These are phyloP conservation scores for Coniochaeta hoffmannii DNA, from an alignment of 2,329 filamentous ascomycete genomes.

Conservation along the genomic window DNA sequence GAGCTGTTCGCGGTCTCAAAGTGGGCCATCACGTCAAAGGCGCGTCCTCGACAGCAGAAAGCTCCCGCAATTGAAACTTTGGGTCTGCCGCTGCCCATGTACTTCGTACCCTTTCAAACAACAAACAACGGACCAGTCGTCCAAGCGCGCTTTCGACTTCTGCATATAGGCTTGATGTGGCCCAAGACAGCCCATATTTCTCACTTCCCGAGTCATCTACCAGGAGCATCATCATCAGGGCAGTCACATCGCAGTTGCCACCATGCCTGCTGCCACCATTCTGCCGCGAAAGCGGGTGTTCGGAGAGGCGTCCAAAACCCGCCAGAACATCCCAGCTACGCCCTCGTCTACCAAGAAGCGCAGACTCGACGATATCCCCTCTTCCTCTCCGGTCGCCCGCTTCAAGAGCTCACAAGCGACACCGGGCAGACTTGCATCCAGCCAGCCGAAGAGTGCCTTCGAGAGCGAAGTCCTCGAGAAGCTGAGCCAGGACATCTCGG, in stretches of 20 bases:
- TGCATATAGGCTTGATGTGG: neutral
- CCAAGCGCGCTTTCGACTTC: neutral
- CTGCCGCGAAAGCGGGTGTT: slow-evolving; percentile 68
- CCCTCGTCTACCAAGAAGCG: slow-evolving; percentile 69
- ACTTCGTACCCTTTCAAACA: neutral
- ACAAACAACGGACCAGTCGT: neutral
- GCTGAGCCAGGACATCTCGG: slow-evolving; percentile 86
- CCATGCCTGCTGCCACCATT: slow-evolving; percentile 36
- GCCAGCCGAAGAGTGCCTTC: slow-evolving; percentile 82
- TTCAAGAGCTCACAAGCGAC: slow-evolving; percentile 51
- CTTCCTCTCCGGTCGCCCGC: slow-evolving; percentile 47
- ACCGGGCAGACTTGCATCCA: slow-evolving; percentile 49
- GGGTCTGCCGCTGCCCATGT: neutral
- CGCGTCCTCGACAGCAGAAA: neutral
- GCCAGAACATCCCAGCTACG: slow-evolving; percentile 50
- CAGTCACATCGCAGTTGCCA: slow-evolving; percentile 3
- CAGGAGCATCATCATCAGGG: neutral
- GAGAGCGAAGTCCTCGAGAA: slow-evolving; percentile 93
- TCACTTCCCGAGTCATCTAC: neutral
- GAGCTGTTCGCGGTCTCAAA: neutral
- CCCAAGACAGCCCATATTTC: neutral
- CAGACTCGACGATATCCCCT: slow-evolving; percentile 58
- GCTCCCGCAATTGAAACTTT: neutral
- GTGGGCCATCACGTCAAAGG: slow-evolving; percentile 1
- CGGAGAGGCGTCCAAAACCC: slow-evolving; percentile 57